Evolutionary conservation across 805 yeast genomes (phyloP).

Genomic region (Zygosaccharomyces rouxii): DNA sequence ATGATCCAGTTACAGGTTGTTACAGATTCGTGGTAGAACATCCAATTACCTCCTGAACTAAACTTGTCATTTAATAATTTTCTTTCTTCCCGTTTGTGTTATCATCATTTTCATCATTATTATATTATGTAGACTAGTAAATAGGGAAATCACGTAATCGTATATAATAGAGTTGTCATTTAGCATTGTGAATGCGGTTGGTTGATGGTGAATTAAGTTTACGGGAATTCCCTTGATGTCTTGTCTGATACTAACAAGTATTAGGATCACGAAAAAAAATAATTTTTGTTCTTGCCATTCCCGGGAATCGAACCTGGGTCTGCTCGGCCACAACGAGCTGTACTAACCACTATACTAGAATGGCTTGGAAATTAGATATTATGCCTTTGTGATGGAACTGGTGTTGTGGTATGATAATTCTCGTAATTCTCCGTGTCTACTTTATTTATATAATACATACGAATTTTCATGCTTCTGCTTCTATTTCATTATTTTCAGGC

Average conservation of each 20-base stretch:
- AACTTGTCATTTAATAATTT: not conserved
- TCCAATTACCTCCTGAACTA: slow-evolving; percentile 11
- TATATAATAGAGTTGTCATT: not conserved
- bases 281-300: slow-evolving; percentile 56
- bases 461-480: not conserved
- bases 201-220: too few relatives aligned
- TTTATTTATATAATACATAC: not conserved
- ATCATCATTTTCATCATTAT: not conserved
- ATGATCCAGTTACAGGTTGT: slow-evolving; percentile 70
- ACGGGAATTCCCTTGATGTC: too few relatives aligned
- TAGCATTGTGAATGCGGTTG: not conserved
- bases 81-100: slow-evolving; percentile 2
- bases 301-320: slow-evolving; percentile 75
- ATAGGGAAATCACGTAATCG: not conserved
- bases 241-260: too few relatives aligned
- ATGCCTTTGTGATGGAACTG: not conserved
- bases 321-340: slow-evolving; percentile 71
- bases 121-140: not conserved
- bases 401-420: too few relatives aligned
- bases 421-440: too few relatives aligned
- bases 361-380: slow-evolving; percentile 27
- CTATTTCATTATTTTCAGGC: not conserved
- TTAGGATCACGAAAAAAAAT: too few relatives aligned
- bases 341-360: slow-evolving; percentile 63
- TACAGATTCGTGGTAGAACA: slow-evolving; percentile 53